phyloP scores from a whole-genome alignment of 257 asterid genomes.

The Solanum chilense region DNA sequence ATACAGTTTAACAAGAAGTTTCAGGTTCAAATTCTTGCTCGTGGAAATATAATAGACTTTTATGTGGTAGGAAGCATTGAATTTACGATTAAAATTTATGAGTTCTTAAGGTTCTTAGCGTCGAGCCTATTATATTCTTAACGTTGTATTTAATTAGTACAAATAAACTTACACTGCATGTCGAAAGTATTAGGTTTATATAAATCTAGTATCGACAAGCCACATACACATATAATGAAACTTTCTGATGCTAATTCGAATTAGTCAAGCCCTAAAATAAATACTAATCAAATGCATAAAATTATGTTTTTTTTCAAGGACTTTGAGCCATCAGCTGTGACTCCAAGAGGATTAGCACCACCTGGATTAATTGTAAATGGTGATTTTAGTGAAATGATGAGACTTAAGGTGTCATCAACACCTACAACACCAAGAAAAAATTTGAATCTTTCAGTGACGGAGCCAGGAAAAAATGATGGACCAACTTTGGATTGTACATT shows the following conservation, averaged over 20 bases:
- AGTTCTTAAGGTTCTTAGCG: neutral
- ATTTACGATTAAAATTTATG: too few relatives aligned
- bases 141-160: too few relatives aligned
- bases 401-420: neutral
- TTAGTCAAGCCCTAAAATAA: neutral
- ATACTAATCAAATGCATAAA: neutral
- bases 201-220: neutral
- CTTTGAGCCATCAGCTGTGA: neutral
- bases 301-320: neutral
- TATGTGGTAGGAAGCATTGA: accelerated
- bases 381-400: neutral
- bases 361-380: neutral
- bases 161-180: neutral
- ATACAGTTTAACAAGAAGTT: neutral
- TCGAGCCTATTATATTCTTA: neutral
- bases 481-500: neutral
- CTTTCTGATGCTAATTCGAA: neutral
- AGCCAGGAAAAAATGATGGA: neutral
- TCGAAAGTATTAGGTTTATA: neutral
- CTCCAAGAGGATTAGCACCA: neutral
- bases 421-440: neutral
- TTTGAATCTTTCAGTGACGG: neutral
- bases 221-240: accelerated
- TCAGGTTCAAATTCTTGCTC: accelerated
- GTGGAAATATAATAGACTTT: neutral